These are phyloP conservation scores for Areca catechu DNA, from an alignment of 176 grass and related monocot species.

Conservation along the genomic window DNA sequence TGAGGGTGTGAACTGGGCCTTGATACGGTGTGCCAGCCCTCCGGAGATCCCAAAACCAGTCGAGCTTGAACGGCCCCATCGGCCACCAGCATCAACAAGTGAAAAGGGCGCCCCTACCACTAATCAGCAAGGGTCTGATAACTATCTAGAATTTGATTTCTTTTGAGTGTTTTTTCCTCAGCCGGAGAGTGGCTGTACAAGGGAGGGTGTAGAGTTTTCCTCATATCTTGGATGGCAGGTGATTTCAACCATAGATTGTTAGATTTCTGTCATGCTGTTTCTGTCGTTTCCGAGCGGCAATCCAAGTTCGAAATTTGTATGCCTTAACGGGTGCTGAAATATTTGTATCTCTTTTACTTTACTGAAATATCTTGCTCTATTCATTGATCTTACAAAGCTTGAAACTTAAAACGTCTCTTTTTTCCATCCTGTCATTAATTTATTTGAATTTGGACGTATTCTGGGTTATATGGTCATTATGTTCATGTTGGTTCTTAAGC, in stretches of 20 bases:
- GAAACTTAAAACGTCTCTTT: no score
- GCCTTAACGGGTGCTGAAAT: constrained; percentile 16
- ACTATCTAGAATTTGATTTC: constrained; percentile 84
- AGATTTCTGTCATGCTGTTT: constrained; percentile 3
- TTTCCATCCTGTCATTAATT: no score
- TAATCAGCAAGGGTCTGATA: constrained; percentile 47
- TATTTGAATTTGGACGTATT: no score
- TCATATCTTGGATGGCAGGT: constrained; percentile 11
- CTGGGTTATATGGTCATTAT: no score
- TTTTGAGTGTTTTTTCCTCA: constrained; percentile 33
- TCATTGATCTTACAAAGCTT: no score
- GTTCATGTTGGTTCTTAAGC: no score
- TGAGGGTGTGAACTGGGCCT: constrained; percentile 67
- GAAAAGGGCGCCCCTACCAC: constrained; percentile 9
- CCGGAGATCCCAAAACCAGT: constrained; percentile 60
- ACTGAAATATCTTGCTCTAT: no score
- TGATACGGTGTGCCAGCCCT: constrained; percentile 57
- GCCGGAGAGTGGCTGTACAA: constrained; percentile 5
- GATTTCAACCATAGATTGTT: constrained; percentile 21
- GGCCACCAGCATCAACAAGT: constrained; percentile 12
- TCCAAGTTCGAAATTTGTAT: constrained; percentile 21
- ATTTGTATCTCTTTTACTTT: neutral
- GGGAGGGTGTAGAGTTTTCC: constrained; percentile 5
- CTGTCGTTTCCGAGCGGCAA: constrained; percentile 13
- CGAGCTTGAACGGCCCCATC: constrained; percentile 35